These are phyloP conservation scores for Pleurostoma richardsiae DNA, from an alignment of 2,329 filamentous ascomycete genomes.

Conservation along the genomic window DNA sequence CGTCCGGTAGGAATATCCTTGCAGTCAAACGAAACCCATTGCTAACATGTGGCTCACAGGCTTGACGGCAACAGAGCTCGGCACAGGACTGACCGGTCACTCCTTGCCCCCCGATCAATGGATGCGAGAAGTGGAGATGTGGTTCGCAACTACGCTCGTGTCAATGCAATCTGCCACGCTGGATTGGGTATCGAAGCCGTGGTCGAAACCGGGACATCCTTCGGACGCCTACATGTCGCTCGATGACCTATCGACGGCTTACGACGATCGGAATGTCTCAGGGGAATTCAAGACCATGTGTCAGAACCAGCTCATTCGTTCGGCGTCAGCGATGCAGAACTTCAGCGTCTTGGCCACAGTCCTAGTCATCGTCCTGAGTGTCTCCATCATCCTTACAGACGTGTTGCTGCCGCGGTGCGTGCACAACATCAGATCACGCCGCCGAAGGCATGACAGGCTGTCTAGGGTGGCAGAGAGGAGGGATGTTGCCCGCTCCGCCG, in stretches of 20 bases:
- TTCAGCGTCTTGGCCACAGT: slow-evolving; percentile 36
- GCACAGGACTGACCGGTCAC: not conserved
- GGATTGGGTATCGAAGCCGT: not conserved
- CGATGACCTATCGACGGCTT: not conserved
- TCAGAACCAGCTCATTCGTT: not conserved
- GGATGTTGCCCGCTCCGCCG: not conserved
- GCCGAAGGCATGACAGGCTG: not conserved
- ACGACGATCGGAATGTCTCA: too few species aligned
- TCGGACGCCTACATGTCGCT: not conserved
- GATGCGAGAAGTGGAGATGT: not conserved
- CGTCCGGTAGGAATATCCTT: not conserved
- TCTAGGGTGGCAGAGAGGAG: not conserved
- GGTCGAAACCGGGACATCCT: not conserved
- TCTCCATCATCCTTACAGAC: not conserved
- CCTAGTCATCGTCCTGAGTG: not conserved
- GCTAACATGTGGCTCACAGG: not conserved
- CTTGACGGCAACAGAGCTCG: not conserved
- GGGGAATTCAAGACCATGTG: not conserved
- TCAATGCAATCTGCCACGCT: not conserved
- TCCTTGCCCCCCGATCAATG: not conserved
- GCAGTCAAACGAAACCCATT: not conserved
- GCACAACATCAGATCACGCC: not conserved
- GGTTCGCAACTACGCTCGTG: not conserved
- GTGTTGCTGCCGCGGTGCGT: not conserved
- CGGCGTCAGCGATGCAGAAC: slow-evolving; percentile 58